Evolutionary conservation across 176 grass and related monocot species (phyloP), one percentile per base, ranked within the genome.

Genomic region (Olyra latifolia): DNA sequence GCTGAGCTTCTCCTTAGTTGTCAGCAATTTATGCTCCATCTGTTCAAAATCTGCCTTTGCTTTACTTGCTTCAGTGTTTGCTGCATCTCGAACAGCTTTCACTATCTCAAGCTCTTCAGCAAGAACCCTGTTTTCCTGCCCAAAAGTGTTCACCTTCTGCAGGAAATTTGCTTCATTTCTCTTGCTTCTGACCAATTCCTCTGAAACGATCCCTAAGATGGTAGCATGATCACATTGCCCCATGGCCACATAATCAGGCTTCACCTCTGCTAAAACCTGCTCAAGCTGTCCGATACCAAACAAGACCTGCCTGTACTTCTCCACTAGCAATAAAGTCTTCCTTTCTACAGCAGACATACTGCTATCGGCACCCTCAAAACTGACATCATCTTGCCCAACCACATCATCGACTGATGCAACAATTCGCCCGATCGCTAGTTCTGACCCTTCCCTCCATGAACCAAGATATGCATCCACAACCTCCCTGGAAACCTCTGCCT

Each of bases 1-100:
- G 75, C 84, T 91, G 58, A 98, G 86, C 70, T 93, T 98, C 71
- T 98, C 95, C 81, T 89, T 98, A 9, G 87, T 86, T 55, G 84
- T 75, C 11, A 55, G 46, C 43, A 91, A 93, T 55, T 79, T 98
- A 67, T 87, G 87, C 69, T 98, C 95, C 69, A 87, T 65, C 76
- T 93, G 95, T 76, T 95, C 88, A 81, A 81, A 85, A 17, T 95
- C 92, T 69, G 80, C 58, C 82, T 89, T 98, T 56, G 83, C 69
- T 80, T 93, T 95, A 52, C 69, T 87, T 30, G 40, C 88, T 76
- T 98, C 88, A 44, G 84, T 74, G 72, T 80, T 83, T 12, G 86
- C 90, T 63, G 49, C 81, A 72, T 86, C 90, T 68, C 77, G 75
- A 91, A 83, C 78, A 58, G 65, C 83, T 85, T 87, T 95, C 58